Base-by-base conservation (phyloP, 1,139 yeast species). In the Wickerhamomyces sp. region DNA sequence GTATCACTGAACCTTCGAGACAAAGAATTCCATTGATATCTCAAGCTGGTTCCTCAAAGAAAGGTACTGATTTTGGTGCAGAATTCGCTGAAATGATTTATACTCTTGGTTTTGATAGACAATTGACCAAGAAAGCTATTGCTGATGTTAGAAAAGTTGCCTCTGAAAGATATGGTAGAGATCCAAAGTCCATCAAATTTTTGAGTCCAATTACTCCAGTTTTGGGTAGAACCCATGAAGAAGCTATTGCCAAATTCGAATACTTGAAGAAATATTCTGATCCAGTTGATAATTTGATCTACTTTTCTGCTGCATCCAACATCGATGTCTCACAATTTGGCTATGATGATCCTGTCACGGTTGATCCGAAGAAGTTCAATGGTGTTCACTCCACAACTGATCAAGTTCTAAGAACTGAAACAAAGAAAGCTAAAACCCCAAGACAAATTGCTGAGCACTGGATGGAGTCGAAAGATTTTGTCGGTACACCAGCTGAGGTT, bases 71-170 rank as follows among this genome's bases (percentile, higher is more conserved):
- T n/a, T 13, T 23, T 23, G 24, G 13, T 12, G 72, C 72, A 13
- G 57, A 58, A 38, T 58, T 63, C 45, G 71, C 70, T 2, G 72
- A 66, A 42, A 57, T 58, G 10, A 61, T 64, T n/a, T n/a, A n/a
- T n/a, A n/a, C n/a, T n/a, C n/a, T n/a, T n/a, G n/a, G n/a, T 9
- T 65, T 26, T 16, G 51, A 49, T 54, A 5, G 53, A 55, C 12
- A 43, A 42, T 22, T 35, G 36, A 18, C 36, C 49, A 13, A 41
- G 32, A 38, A 30, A 16, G 39, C 47, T 9, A 41, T 52, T 13
- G 43, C 35, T 9, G 45, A 46, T 16, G 41, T 61, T 27, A 61
- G 53, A 31, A 45, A 43, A 16, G 28, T 59, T 13, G 65, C 64
- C 7, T 39, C 39, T 15, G 57, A 52, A 23, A 55, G 56, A 35